Percentiles rank a stretch among this genome's conserved stretches.
Conservation (phyloP, 2,329 filamentous ascomycete genomes). For the Fusarium denticulatum region DNA sequence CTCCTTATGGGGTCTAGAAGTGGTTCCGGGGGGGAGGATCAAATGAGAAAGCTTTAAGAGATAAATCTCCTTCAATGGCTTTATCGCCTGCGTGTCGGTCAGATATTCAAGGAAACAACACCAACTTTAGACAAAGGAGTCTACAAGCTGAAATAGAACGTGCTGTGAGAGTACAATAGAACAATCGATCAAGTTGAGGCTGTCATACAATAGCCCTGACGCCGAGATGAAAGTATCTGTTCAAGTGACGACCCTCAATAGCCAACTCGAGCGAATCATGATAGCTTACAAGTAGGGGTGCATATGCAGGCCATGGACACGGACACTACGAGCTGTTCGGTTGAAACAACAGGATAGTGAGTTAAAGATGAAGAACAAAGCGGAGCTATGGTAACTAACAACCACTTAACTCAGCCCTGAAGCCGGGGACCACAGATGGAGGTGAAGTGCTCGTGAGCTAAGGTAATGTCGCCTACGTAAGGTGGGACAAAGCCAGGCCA, state of each 20-base stretch:
- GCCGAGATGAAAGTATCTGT: background rate
- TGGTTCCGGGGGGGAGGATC: fast-evolving
- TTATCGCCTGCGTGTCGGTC: background rate
- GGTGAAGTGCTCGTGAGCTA: conserved; percentile 16
- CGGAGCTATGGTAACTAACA: background rate
- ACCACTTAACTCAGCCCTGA: background rate
- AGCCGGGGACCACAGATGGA: background rate
- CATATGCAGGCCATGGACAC: background rate
- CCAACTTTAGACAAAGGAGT: background rate
- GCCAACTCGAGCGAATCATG: background rate
- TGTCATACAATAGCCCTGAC: background rate
- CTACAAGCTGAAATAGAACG: background rate
- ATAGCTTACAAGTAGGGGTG: background rate
- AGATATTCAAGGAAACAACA: background rate
- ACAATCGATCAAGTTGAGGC: background rate
- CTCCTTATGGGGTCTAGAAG: background rate
- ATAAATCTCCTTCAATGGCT: background rate
- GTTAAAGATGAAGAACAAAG: background rate
- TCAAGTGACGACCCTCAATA: background rate
- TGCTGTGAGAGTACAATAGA: background rate
- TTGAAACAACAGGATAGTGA: background rate
- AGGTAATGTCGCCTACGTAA: conserved; percentile 2
- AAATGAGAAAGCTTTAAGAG: background rate
- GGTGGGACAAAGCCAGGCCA: conserved; percentile 24
- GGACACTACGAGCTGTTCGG: background rate